Base-by-base conservation (phyloP, 495 filamentous ascomycete genomes). In the Aspergillus kassunensis region DNA sequence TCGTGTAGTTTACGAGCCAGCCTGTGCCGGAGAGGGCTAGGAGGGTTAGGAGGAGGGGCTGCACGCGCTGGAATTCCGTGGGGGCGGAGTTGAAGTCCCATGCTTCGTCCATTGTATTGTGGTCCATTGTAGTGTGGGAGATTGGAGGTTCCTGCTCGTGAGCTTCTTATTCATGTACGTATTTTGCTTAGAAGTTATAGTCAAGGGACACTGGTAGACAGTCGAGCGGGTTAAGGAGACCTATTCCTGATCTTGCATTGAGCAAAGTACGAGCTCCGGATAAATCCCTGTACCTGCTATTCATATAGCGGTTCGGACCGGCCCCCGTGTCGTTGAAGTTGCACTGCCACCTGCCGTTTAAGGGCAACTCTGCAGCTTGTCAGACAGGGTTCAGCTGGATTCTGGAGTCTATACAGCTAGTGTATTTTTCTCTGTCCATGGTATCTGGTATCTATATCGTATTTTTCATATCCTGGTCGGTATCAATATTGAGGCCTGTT, bases 1-100 rank as follows among this genome's bases (percentile, higher is more conserved):
- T 43, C 10, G 44, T 43, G 36, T 51, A 51, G 37, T 51, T 51
- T 3, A 41, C 7, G 5, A 51, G 36, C 37, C 36, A 51, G 16
- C 36, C 24, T 0, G 25, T 27, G 37, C 49, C 49, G 9, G 49
- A 43, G 39, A 45, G 25, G 10, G 25, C 15, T 15, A 51, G 34
- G 8, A 51, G 24, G 12, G 4, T 19, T 10, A 30, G 27, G 3
- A 45, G 8, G 3, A 31, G 13, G 4, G 21, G 24, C 21, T 30
- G 42, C 25, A 45, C 42, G 2, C 33, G 11, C 25, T 45, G 13
- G 13, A 45, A 45, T 27, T 45, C 42, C 1, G 2, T 11, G 42
- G 42, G 42, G 0, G 42, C 42, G 12, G 42, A 4, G 25, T 45
- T 27, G 25, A 45, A 45, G 11, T 45, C 42, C 23, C 23, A 45